A percentile compares a stretch with the other conserved stretches of the same genome.
Conservation (phyloP, 805 yeast species). For the Suhomyces xylopsoci region DNA sequence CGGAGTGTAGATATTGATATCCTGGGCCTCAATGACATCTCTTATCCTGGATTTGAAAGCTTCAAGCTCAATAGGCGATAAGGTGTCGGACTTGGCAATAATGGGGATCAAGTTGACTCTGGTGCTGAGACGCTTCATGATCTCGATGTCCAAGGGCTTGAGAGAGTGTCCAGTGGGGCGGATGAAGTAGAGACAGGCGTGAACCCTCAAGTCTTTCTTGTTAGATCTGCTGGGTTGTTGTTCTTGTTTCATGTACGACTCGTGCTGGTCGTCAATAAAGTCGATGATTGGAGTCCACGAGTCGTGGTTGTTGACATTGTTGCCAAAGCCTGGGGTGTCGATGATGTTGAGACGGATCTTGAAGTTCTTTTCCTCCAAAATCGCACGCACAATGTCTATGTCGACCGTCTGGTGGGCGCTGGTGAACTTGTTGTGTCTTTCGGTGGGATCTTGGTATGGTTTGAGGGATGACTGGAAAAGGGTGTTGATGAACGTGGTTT, state of each 20-base stretch:
- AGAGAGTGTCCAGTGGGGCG: conserved; percentile 89
- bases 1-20: conserved; percentile 79
- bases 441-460: conserved; percentile 52
- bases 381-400: conserved; percentile 75
- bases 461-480: conserved; percentile 73
- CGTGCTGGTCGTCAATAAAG: conserved; percentile 89
- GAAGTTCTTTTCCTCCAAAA: conserved; percentile 80
- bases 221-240: conserved; percentile 76
- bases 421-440: conserved; percentile 56
- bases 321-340: conserved; percentile 95
- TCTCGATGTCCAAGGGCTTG: conserved; percentile 82
- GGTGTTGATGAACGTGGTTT: conserved; percentile 87
- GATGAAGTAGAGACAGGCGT: conserved; percentile 85
- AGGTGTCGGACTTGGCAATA: conserved; percentile 84
- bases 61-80: conserved; percentile 66
- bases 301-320: conserved; percentile 78
- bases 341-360: conserved; percentile 72
- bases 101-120: conserved; percentile 87
- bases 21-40: conserved; percentile 79
- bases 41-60: conserved; percentile 73
- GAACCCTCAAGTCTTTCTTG: conserved; percentile 81
- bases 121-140: conserved; percentile 77
- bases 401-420: conserved; percentile 64
- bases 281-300: conserved; percentile 86
- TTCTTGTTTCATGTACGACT: conserved; percentile 84